Evolutionary conservation across 2,329 filamentous ascomycete genomes (phyloP), one percentile per base, ranked within the genome.

Genomic region (Trichoderma oligosporum): DNA sequence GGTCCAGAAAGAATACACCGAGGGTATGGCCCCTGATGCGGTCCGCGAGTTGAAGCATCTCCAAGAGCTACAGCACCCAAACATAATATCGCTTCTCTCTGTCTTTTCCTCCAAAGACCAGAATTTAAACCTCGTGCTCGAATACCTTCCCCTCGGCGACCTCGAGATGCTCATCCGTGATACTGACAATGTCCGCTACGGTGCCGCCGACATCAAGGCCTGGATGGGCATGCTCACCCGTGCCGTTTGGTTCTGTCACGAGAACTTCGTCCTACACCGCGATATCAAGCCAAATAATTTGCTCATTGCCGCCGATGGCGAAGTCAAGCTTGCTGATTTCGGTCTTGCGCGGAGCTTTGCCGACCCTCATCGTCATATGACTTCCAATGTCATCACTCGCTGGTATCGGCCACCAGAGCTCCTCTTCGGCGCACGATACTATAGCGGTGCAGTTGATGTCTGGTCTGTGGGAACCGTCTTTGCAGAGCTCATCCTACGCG

Each of bases 201-300:
- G 89, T 61, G 83, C 85, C 9, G 88, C 89, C 16, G 94, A 99
- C 72, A 91, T 97, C 72, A 99, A 99, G 73, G 88, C 91, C 14
- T 99, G 94, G 94, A 96, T 97, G 87, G 89, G 89, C 62, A 97
- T 97, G 94, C 82, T 97, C n/a, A 83, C 83, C 25, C 86, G 93
- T 39, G 94, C 89, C 24, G 85, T 97, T 25, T 96, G 91, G 87
- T 99, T 96, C 78, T 97, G 94, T 73, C 94, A 99, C 73, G 89
- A 92, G 70, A 95, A 94, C 71, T 93, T 88, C 66, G 84, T 99
- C 16, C 81, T 99, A 27, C 94, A 99, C 74, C 89, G 94, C 65
- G 94, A 99, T 78, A 97, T 99, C 78, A 99, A 99, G 75, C 93
- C 93, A 46, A 97, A 97, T 82, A 99, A 99, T 76, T 77, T 97